These are phyloP conservation scores for Arthrinium phaeospermum DNA, from an alignment of 2,329 filamentous ascomycete species.

Conservation along the genomic window DNA sequence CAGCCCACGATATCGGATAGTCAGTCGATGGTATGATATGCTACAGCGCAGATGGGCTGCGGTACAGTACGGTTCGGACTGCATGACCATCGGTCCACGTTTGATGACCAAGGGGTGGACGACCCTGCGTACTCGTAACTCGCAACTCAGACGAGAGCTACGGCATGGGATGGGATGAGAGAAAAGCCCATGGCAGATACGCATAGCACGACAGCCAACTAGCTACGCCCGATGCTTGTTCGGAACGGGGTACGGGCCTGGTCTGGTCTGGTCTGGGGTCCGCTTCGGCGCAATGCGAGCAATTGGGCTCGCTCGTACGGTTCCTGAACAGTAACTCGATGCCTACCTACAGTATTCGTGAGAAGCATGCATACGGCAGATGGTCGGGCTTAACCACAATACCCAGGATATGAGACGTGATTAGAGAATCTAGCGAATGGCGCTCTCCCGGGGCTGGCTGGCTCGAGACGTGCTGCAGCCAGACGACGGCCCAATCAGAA, in stretches of 20 bases:
- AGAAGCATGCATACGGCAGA: not conserved
- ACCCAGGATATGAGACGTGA: not conserved
- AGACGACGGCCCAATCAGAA: not conserved
- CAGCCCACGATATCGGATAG: conserved; percentile 1
- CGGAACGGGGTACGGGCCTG: not conserved
- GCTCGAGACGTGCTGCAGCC: not conserved
- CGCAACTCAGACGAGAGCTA: not conserved
- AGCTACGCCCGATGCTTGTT: not conserved
- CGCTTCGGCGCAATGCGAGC: not conserved
- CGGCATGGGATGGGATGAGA: not conserved
- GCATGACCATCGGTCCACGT: conserved; percentile 9
- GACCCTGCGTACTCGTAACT: not conserved
- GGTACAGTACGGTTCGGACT: not conserved
- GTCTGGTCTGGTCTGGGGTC: not conserved
- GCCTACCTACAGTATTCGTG: not conserved
- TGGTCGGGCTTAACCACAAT: not conserved
- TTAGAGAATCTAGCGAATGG: not conserved
- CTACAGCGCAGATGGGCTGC: not conserved
- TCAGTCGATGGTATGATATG: not conserved
- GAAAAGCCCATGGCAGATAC: not conserved
- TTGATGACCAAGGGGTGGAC: not conserved
- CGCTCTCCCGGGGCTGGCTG: not conserved
- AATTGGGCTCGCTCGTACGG: not conserved
- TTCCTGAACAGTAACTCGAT: not conserved
- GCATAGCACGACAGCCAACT: not conserved